A percentile compares a stretch with the other conserved stretches of the same genome.
These are phyloP conservation scores for Didymella pomorum DNA, from an alignment of 2,329 filamentous ascomycete genomes.

Conservation along the genomic window DNA sequence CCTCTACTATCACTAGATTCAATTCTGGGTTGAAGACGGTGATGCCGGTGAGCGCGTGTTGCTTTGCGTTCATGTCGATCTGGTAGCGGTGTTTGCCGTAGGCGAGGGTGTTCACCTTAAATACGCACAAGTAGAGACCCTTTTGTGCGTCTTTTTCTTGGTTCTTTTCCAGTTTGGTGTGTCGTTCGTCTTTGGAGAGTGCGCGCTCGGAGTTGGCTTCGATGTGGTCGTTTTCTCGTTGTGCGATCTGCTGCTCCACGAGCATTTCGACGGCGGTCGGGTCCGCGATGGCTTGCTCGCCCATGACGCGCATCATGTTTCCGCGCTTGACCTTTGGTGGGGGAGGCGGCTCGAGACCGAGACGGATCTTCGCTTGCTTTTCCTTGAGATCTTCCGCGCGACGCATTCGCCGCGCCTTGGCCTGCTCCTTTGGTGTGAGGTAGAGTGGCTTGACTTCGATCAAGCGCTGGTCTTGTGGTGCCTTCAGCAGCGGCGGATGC, in stretches of 20 bases:
- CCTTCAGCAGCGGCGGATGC: constrained; percentile 88
- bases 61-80: constrained; percentile 89
- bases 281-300: constrained; percentile 92
- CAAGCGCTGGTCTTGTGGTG: constrained; percentile 85
- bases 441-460: constrained; percentile 88
- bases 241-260: constrained; percentile 91
- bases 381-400: constrained; percentile 95
- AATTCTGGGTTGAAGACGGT: constrained; percentile 90
- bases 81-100: constrained; percentile 95
- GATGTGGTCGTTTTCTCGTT: constrained; percentile 81
- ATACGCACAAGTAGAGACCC: constrained; percentile 85
- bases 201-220: constrained; percentile 83
- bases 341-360: constrained; percentile 88
- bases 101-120: constrained; percentile 86
- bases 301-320: constrained; percentile 96
- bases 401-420: constrained; percentile 86
- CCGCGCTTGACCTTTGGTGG: constrained; percentile 96
- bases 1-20: constrained; percentile 90
- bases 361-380: constrained; percentile 91
- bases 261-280: constrained; percentile 95
- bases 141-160: constrained; percentile 88
- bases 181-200: constrained; percentile 84
- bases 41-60: constrained; percentile 85
- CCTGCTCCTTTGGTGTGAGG: constrained; percentile 88
- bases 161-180: constrained; percentile 81